phyloP scores from a whole-genome alignment of 768 basidiomycete species.

The Boletus rufocinnamomeus region DNA sequence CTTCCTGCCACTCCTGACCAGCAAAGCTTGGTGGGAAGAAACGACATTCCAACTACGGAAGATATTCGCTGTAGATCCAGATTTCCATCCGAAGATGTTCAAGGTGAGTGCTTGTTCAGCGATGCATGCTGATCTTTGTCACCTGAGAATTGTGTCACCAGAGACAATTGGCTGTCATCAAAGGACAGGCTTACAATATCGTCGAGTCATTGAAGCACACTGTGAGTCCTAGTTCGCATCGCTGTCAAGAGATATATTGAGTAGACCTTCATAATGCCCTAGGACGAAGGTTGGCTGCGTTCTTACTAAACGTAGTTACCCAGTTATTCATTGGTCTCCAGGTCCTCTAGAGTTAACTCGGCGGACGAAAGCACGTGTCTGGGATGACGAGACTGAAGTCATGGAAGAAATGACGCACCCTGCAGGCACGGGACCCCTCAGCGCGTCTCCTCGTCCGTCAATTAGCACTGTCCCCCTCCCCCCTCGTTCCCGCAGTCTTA shows the following conservation, averaged over 20 bases:
- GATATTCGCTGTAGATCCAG: conserved; percentile 78
- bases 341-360: conserved; percentile 91
- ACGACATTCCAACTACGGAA: conserved; percentile 77
- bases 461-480: conserved; percentile 63
- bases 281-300: conserved; percentile 70
- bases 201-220: conserved; percentile 78
- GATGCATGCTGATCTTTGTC: conserved; percentile 5
- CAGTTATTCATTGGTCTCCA: conserved; percentile 31
- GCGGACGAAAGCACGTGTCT: conserved; percentile 77
- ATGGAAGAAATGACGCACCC: conserved; percentile 49
- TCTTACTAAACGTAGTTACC: conserved; percentile 1
- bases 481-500: conserved; percentile 56
- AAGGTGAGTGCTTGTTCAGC: conserved; percentile 45
- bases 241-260: conserved; percentile 1
- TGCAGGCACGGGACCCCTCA: conserved; percentile 35
- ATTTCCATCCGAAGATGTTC: conserved; percentile 92
- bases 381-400: conserved; percentile 84
- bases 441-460: conserved; percentile 59
- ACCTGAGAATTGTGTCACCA: conserved; percentile 29
- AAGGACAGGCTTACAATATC: conserved; percentile 91
- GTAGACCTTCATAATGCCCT: conserved; percentile 5
- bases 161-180: conserved; percentile 90
- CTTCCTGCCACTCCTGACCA: conserved; percentile 80
- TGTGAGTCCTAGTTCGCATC: conserved; percentile 45
- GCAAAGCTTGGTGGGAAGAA: conserved; percentile 88